phyloP scores from a whole-genome alignment of 2,329 filamentous ascomycete species.

The Ceratocystis variospora region DNA sequence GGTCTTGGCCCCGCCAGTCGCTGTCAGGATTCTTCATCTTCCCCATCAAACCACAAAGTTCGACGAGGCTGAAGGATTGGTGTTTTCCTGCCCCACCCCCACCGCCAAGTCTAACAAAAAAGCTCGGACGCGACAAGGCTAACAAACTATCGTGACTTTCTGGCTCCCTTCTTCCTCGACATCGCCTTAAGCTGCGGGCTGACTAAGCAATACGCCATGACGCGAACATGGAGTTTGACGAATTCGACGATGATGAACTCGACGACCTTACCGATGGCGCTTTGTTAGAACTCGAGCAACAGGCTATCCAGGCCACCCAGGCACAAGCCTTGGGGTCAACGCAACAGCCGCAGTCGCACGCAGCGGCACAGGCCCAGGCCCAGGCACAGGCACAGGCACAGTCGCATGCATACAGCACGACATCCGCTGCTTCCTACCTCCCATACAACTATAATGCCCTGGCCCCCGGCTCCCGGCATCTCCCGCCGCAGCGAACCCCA shows the following conservation, averaged over 20 bases:
- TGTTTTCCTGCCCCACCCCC: background rate
- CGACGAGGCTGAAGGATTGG: too few species aligned
- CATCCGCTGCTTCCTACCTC: too few species aligned
- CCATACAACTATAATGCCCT: slow-evolving; percentile 4
- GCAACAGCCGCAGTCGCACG: background rate
- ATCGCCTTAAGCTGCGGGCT: background rate
- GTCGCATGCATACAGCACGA: too few species aligned
- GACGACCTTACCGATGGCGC: slow-evolving; percentile 45
- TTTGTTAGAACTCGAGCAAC: slow-evolving; percentile 49
- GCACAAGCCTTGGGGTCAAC: slow-evolving; percentile 22
- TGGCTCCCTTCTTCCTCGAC: background rate
- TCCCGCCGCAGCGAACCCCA: background rate
- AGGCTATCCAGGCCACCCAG: slow-evolving; percentile 49
- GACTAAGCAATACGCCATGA: background rate
- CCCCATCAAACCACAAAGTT: too few species aligned
- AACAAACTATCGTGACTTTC: background rate
- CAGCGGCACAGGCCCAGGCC: background rate
- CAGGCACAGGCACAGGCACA: background rate
- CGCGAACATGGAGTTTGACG: slow-evolving; percentile 15
- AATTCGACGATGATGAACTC: slow-evolving; percentile 41
- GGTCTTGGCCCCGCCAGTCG: too few species aligned
- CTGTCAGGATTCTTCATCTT: too few species aligned
- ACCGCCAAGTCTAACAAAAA: background rate
- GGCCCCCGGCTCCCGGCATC: slow-evolving; percentile 3
- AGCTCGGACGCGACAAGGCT: slow-evolving; percentile 7